phyloP scores from a whole-genome alignment of 2,329 filamentous ascomycete genomes.

The Coniosporium tulheliwenetii region DNA sequence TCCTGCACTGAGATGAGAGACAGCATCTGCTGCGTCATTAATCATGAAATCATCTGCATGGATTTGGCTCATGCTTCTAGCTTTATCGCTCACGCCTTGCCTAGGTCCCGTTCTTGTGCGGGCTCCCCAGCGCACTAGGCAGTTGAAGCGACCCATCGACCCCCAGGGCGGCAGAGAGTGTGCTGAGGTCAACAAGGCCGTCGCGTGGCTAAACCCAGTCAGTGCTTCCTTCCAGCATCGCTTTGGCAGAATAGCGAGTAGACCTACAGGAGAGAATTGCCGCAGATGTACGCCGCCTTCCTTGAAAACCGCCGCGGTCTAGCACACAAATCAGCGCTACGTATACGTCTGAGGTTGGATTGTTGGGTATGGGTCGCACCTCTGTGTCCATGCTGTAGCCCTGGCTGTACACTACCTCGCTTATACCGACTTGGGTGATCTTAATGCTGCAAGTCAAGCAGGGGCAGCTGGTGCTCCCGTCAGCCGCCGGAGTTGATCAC shows the following conservation, averaged over 20 bases:
- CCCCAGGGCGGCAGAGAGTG: too few species aligned
- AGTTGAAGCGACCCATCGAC: too few species aligned
- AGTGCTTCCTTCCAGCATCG: neutral
- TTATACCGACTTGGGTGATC: conserved; percentile 91
- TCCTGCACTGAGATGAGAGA: too few species aligned
- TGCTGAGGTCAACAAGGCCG: conserved; percentile 14
- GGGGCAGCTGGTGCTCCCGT: conserved; percentile 44
- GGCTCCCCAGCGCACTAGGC: too few species aligned
- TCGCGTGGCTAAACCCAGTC: conserved; percentile 11
- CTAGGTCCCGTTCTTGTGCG: too few species aligned
- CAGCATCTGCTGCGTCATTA: too few species aligned
- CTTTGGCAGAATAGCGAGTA: neutral
- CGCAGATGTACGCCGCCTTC: conserved; percentile 72
- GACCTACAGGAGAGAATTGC: conserved; percentile 70
- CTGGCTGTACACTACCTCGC: conserved; percentile 87
- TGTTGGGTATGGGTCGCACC: conserved; percentile 15
- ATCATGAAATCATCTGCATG: too few species aligned
- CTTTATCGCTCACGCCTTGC: too few species aligned
- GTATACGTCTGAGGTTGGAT: neutral
- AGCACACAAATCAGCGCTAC: conserved; percentile 1
- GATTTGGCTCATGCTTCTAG: too few species aligned
- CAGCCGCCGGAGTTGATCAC: neutral
- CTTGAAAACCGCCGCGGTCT: conserved; percentile 64
- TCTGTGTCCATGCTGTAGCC: conserved; percentile 88
- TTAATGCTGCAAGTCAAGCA: conserved; percentile 98